Evolutionary conservation across 768 basidiomycete species (phyloP).

Genomic region (Tricholoma matsutake): DNA sequence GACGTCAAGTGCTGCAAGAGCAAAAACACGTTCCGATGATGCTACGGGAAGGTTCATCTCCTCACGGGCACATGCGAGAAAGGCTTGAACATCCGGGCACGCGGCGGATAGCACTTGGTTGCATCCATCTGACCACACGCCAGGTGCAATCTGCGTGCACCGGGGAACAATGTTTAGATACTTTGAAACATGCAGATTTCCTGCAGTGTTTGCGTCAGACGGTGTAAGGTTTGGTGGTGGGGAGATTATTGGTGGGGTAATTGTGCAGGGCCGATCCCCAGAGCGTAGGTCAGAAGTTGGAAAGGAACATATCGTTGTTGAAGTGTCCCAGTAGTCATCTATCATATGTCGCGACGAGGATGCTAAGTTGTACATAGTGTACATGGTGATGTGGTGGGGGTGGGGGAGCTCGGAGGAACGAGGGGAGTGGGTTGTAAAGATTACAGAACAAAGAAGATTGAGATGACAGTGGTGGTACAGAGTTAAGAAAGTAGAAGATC

Average conservation of each 20-base stretch:
- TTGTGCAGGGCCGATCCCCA: constrained; percentile 20
- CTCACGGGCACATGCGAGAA: constrained; percentile 41
- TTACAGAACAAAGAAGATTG: constrained; percentile 5
- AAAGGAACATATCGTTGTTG: constrained; percentile 24
- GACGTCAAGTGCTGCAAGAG: constrained; percentile 59
- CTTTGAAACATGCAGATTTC: constrained; percentile 11
- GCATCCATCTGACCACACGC: constrained; percentile 39
- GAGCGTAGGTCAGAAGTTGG: constrained; percentile 38
- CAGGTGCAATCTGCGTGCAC: constrained; percentile 30
- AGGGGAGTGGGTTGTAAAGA: constrained; percentile 4
- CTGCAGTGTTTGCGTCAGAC: constrained; percentile 12
- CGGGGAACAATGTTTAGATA: constrained; percentile 22
- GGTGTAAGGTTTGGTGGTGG: constrained; percentile 10
- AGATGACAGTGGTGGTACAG: constrained; percentile 1
- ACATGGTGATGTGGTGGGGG: background rate
- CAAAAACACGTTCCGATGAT: constrained; percentile 45
- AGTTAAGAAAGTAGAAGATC: constrained; percentile 7
- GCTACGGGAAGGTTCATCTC: constrained; percentile 36
- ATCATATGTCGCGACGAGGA: constrained; percentile 13
- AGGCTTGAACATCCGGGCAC: constrained; percentile 45
- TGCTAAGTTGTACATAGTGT: constrained; percentile 10
- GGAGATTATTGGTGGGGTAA: constrained; percentile 16
- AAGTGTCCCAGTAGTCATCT: constrained; percentile 20
- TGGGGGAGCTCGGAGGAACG: constrained; percentile 6
- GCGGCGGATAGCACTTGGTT: constrained; percentile 42